Percentiles rank a stretch among this genome's conserved stretches.
phyloP scores from a whole-genome alignment of 2,329 filamentous ascomycete species.

The Colletotrichum filicis region DNA sequence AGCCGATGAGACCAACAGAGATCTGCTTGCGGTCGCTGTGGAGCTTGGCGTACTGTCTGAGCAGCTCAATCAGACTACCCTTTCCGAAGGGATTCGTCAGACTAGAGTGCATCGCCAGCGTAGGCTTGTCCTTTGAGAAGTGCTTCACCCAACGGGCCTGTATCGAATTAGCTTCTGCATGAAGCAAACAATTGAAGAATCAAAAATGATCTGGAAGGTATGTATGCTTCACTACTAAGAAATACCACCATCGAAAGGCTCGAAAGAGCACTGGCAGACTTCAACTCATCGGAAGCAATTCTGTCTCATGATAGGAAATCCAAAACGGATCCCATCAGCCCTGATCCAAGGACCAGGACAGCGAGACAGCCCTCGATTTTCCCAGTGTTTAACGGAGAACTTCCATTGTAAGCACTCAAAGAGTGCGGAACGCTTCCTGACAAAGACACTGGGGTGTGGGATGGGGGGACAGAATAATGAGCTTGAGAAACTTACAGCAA shows the following conservation, averaged over 20 bases:
- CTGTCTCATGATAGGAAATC: constrained; percentile 78
- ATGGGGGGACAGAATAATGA: constrained; percentile 33
- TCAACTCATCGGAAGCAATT: constrained; percentile 98
- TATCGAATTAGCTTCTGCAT: constrained; percentile 42
- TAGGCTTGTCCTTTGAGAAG: constrained; percentile 91
- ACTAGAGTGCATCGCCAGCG: constrained; percentile 91
- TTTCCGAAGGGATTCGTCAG: constrained; percentile 98
- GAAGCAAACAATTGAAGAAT: constrained; percentile 20
- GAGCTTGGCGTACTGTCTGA: constrained; percentile 91
- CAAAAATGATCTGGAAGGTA: constrained; percentile 41
- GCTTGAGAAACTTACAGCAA: constrained; percentile 81
- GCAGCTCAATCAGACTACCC: constrained; percentile 89
- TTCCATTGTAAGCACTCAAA: constrained; percentile 72
- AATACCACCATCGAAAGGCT: constrained; percentile 70
- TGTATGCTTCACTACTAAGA: constrained; percentile 99
- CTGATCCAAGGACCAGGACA: constrained; percentile 71
- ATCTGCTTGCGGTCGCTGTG: constrained; percentile 95
- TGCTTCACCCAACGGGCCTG: constrained; percentile 93
- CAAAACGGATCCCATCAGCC: constrained; percentile 91
- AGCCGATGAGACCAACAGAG: constrained; percentile 80
- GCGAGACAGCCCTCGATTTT: constrained; percentile 84
- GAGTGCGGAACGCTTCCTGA: constrained; percentile 85
- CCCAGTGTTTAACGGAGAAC: constrained; percentile 99
- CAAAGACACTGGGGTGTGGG: constrained; percentile 74
- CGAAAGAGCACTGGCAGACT: constrained; percentile 72